Percentiles rank a stretch among this genome's conserved stretches.
Conservation (phyloP, 2,329 filamentous ascomycete species). For the Exophiala oligosperma region DNA sequence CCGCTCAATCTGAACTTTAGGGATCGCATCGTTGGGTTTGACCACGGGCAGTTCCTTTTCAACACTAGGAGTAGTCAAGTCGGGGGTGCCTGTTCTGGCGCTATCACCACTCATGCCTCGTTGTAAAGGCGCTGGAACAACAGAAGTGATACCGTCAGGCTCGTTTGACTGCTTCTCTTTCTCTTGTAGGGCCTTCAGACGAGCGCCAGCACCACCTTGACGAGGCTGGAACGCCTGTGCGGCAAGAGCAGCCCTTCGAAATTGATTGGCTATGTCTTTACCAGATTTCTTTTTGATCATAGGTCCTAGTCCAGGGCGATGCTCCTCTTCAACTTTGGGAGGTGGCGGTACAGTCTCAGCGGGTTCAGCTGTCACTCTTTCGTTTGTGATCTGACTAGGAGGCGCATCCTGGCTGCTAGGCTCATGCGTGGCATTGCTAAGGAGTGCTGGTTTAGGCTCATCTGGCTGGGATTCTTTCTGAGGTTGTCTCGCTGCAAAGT, state of each 20-base stretch:
- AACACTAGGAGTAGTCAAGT: constrained; percentile 33
- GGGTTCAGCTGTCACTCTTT: constrained; percentile 20
- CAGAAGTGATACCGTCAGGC: constrained; percentile 85
- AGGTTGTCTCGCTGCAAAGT: constrained; percentile 12
- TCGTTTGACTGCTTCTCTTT: constrained; percentile 61
- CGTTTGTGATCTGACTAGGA: constrained; percentile 11
- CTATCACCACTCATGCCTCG: constrained; percentile 43
- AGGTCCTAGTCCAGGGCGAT: constrained; percentile 77
- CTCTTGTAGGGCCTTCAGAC: constrained; percentile 64
- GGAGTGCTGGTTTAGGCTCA: constrained; percentile 7
- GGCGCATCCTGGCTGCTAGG: constrained; percentile 7
- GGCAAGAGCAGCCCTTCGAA: constrained; percentile 78
- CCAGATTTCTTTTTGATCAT: constrained; percentile 81
- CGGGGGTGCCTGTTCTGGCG: constrained; percentile 29
- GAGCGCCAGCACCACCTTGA: constrained; percentile 80
- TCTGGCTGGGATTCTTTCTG: constrained; percentile 1
- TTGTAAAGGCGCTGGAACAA: constrained; percentile 73
- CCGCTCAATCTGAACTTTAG: constrained; percentile 43
- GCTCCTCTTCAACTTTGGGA: constrained; percentile 54
- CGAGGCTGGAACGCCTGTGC: constrained; percentile 80
- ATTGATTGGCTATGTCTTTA: constrained; percentile 70
- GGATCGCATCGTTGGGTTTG: constrained; percentile 33
- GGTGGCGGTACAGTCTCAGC: constrained; percentile 42
- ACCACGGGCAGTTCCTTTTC: constrained; percentile 30
- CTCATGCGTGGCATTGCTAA: constrained; percentile 2